phyloP scores from a whole-genome alignment of 2,329 filamentous ascomycete genomes.

The Fusarium sp. region DNA sequence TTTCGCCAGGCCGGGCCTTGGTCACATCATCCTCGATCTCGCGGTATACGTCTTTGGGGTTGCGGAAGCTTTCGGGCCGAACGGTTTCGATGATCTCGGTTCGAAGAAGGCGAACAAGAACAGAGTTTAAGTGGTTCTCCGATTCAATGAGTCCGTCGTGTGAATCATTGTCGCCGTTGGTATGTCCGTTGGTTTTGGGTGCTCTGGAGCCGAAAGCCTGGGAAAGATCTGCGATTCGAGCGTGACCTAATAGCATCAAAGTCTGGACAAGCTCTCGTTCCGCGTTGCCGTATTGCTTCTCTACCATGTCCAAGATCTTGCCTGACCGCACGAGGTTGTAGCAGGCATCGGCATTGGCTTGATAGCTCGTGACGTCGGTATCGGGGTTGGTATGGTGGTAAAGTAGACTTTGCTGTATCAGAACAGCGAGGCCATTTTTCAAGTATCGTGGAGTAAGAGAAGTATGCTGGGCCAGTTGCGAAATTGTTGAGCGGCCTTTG shows the following conservation, averaged over 20 bases:
- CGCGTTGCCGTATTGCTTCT: conserved; percentile 77
- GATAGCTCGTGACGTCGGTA: conserved; percentile 77
- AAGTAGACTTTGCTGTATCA: conserved; percentile 89
- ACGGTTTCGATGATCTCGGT: conserved; percentile 76
- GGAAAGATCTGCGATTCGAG: conserved; percentile 75
- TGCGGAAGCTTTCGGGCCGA: conserved; percentile 65
- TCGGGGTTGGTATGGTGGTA: conserved; percentile 75
- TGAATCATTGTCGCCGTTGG: conserved; percentile 50
- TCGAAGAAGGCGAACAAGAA: conserved; percentile 67
- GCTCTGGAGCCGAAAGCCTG: conserved; percentile 65
- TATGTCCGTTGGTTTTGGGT: conserved; percentile 50
- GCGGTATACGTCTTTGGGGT: conserved; percentile 68
- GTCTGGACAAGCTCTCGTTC: conserved; percentile 80
- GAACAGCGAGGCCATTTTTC: conserved; percentile 82
- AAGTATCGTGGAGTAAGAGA: conserved; percentile 79
- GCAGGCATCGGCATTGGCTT: conserved; percentile 81
- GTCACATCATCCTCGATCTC: conserved; percentile 73
- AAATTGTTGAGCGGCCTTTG: conserved; percentile 79
- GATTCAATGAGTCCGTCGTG: conserved; percentile 55
- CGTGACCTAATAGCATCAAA: conserved; percentile 81
- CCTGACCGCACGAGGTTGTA: conserved; percentile 86
- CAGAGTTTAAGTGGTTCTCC: conserved; percentile 60
- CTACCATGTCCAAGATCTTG: conserved; percentile 81
- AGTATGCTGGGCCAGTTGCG: conserved; percentile 76
- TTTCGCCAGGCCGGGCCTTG: conserved; percentile 57